These are phyloP conservation scores for Candida sanyaensis DNA, from an alignment of 1,139 yeast species.

Conservation along the genomic window DNA sequence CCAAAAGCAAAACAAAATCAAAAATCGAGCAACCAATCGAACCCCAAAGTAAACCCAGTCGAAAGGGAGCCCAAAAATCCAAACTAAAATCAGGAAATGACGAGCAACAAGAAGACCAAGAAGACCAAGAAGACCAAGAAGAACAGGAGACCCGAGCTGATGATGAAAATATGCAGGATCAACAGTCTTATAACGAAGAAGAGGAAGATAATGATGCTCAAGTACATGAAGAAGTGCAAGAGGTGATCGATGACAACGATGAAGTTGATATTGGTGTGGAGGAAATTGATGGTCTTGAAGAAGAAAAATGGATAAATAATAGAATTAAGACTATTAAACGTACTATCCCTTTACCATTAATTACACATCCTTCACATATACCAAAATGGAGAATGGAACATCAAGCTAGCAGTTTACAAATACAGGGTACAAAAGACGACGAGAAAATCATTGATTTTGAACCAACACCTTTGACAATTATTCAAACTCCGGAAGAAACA, in stretches of 20 bases:
- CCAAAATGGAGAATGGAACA: conserved; percentile 57
- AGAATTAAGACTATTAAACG: conserved; percentile 47
- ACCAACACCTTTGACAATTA: conserved; percentile 31
- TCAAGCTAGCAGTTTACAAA: conserved; percentile 34
- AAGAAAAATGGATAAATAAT: conserved; percentile 19
- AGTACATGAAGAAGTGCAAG: conserved; percentile 5
- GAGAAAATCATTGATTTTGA: conserved; percentile 37
- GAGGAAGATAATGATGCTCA: conserved; percentile 14
- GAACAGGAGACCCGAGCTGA: conserved; percentile 12
- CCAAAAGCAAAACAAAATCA: not conserved
- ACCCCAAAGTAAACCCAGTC: conserved; percentile 3
- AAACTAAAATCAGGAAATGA: not conserved
- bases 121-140: conserved; percentile 8
- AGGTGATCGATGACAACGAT: not conserved
- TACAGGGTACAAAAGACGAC: conserved; percentile 35
- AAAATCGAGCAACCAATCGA: not conserved
- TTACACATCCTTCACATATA: conserved; percentile 80
- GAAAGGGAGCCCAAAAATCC: conserved; percentile 7
- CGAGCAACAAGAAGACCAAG: conserved; percentile 5
- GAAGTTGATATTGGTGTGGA: not conserved
- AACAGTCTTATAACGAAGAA: conserved; percentile 14
- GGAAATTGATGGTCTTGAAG: conserved; percentile 11
- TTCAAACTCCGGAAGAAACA: conserved; percentile 19
- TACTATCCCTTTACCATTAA: conserved; percentile 56
- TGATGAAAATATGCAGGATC: conserved; percentile 19